Percentiles rank a stretch among this genome's conserved stretches.
These are phyloP conservation scores for Friedmanniomyces simplex DNA, from an alignment of 495 filamentous ascomycete species.

Conservation along the genomic window DNA sequence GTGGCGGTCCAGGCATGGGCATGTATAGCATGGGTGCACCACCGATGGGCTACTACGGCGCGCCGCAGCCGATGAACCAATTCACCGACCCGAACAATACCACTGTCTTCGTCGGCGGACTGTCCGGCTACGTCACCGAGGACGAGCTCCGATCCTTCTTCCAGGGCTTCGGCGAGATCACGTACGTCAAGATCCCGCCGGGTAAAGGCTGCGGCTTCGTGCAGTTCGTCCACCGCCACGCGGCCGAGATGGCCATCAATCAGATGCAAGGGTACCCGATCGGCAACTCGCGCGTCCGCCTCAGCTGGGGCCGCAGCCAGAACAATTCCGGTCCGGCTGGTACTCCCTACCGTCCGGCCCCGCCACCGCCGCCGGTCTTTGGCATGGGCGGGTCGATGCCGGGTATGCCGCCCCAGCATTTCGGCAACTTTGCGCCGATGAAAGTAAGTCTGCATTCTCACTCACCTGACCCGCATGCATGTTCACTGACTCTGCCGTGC, in stretches of 20 bases:
- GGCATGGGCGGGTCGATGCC: constrained; percentile 13
- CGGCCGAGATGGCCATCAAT: constrained; percentile 99
- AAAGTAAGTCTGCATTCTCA: constrained; percentile 47
- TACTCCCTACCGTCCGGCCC: constrained; percentile 92
- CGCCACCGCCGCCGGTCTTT: constrained; percentile 70
- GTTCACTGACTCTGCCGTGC: neutral
- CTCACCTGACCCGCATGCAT: neutral
- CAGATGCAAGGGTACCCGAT: constrained; percentile 99
- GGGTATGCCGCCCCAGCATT: constrained; percentile 49
- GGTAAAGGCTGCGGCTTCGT: constrained; percentile 99
- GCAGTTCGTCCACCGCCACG: constrained; percentile 97
- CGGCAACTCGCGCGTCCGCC: constrained; percentile 92
- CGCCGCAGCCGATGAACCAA: constrained; percentile 96
- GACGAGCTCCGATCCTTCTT: constrained; percentile 99
- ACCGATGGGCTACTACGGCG: constrained; percentile 71
- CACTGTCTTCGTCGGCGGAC: constrained; percentile 94
- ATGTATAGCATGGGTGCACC: constrained; percentile 64
- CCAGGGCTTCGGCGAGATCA: constrained; percentile 99
- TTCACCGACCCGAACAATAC: constrained; percentile 99
- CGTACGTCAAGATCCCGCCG: constrained; percentile 99
- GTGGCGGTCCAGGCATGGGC: constrained; percentile 30
- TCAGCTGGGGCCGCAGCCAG: constrained; percentile 95
- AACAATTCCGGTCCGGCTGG: constrained; percentile 98
- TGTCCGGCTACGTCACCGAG: constrained; percentile 97
- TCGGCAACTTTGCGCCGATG: constrained; percentile 63